Base-by-base conservation (phyloP, 2,329 filamentous ascomycete genomes). In the Scleromitrula shiraiana region DNA sequence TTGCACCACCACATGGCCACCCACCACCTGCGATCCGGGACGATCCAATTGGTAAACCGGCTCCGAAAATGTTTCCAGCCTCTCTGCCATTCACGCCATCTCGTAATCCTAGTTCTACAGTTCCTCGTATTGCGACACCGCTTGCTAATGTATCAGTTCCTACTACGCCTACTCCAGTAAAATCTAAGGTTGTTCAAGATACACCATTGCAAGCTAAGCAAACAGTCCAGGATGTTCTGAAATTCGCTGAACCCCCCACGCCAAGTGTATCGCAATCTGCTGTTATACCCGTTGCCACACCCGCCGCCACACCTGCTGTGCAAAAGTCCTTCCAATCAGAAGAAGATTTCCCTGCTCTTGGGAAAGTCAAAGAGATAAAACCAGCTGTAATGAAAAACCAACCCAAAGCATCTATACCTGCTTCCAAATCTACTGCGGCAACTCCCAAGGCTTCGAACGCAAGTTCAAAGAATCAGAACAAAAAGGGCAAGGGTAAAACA, bases 321-420 rank as follows among this genome's bases (percentile, higher is more conserved):
- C 20, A 27, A 14, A 40, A 24, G 20, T 12, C 14, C 7, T 10
- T 40, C 19, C 24, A 15, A 17, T 26, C 20, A 24, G 37, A 15
- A 20, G 78, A 82, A 56, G 79, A 83, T 55, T 83, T 82, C 56
- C 80, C 80, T 9, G 73, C 77, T 3, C 65, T 83, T 5, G 70
- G 38, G 15, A 6, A 39, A 17, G 20, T 26, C 9, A 36, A 42
- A 8, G 29, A 75, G 7, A 62, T 12, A 1, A 64, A 59, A 39
- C 41, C 39, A 22, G 27, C 47, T 50, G 54, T 17, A 50, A 14
- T 20, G 14, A 41, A 47, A 22, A 30, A 19, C 9, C 12, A 49
- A 37, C n/a, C n/a, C n/a, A 61, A 56, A 26, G 12, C 50, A 20
- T 37, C 38, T 19, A 46, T 35, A n/a, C 23, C 50, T 12, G 29